Percentiles rank a stretch among this genome's conserved stretches.
Evolutionary conservation across 176 grass and related monocot genomes (phyloP).

Genomic region (Thalia dealbata): DNA sequence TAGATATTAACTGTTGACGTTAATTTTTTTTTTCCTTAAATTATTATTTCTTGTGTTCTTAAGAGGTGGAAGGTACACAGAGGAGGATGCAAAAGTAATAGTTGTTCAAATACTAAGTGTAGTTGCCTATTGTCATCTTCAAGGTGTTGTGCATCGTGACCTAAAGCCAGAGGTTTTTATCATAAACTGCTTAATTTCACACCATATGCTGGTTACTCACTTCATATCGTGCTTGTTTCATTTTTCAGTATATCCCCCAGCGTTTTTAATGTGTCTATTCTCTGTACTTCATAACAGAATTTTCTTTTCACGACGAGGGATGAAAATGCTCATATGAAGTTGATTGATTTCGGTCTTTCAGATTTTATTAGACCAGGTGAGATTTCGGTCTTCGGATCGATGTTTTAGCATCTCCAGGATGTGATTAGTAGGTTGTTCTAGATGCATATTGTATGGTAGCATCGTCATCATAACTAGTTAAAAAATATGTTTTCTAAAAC

Average conservation of each 20-base stretch:
- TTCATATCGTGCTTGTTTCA: neutral
- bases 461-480: neutral
- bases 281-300: conserved; percentile 57
- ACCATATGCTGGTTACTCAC: neutral
- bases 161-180: conserved; percentile 82
- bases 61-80: conserved; percentile 94
- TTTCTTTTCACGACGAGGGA: conserved; percentile 90
- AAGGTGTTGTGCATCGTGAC: conserved; percentile 98
- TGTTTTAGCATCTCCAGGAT: neutral
- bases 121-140: conserved; percentile 96
- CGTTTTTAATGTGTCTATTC: conserved; percentile 24
- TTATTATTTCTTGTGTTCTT: neutral
- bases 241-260: conserved; percentile 16
- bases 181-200: conserved; percentile 22
- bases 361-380: conserved; percentile 99
- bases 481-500: too few species aligned
- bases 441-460: neutral
- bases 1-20: neutral
- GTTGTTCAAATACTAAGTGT: conserved; percentile 92
- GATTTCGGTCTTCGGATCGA: too few species aligned
- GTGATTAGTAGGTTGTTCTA: neutral
- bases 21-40: conserved; percentile 24
- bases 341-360: conserved; percentile 96
- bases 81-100: conserved; percentile 95
- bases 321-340: conserved; percentile 92